phyloP scores from a whole-genome alignment of 495 filamentous ascomycete genomes.

The Lophiotrema nucula region DNA sequence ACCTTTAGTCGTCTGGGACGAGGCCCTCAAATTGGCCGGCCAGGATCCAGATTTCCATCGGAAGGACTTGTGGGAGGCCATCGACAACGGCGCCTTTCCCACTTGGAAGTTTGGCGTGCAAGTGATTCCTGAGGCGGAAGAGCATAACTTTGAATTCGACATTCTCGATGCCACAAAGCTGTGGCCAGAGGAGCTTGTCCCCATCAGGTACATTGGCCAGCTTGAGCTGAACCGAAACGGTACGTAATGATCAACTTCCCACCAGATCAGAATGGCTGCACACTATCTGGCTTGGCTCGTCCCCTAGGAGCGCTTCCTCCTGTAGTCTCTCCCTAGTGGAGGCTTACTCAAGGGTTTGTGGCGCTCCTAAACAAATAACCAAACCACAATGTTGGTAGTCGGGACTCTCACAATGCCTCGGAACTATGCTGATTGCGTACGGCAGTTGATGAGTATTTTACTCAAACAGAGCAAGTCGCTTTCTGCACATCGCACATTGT shows the following conservation, averaged over 20 bases:
- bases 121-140: conserved; percentile 64
- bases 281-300: too few relatives aligned
- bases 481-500: conserved; percentile 87
- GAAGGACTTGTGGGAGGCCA: conserved; percentile 80
- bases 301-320: too few relatives aligned
- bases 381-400: too few relatives aligned
- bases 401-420: too few relatives aligned
- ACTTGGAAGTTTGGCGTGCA: conserved; percentile 87
- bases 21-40: conserved; percentile 76
- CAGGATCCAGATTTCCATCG: conserved; percentile 88
- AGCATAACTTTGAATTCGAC: conserved; percentile 86
- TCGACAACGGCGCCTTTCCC: conserved; percentile 67
- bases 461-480: conserved; percentile 79
- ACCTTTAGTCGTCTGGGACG: conserved; percentile 92
- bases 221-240: conserved; percentile 77
- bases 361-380: too few relatives aligned
- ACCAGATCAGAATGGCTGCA: too few relatives aligned
- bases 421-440: too few relatives aligned
- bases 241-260: too few relatives aligned
- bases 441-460: conserved; percentile 86
- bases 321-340: too few relatives aligned
- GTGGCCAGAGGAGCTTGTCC: conserved; percentile 83
- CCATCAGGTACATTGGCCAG: conserved; percentile 77
- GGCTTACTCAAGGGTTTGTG: too few relatives aligned
- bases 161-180: conserved; percentile 89